Evolutionary conservation across 192 early-diverging fungal species (phyloP).

Genomic region (Gigaspora rosea): DNA sequence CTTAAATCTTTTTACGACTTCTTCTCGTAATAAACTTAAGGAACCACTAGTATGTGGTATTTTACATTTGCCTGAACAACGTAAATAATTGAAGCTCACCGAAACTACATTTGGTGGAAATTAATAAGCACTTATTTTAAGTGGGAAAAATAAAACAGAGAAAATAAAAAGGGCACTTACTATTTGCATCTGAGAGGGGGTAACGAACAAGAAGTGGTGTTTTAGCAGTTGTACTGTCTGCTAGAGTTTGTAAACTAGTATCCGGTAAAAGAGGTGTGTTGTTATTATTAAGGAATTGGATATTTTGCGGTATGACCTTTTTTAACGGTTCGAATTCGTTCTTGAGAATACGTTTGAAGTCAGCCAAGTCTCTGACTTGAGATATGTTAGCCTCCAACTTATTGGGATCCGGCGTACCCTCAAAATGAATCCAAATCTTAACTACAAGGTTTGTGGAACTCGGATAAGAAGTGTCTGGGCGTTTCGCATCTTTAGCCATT

Average conservation of each 20-base stretch:
- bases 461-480: neutral
- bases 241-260: conserved; percentile 1
- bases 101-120: conserved; percentile 25
- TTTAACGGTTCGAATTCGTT: neutral
- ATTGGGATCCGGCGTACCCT: neutral
- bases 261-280: neutral
- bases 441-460: conserved; percentile 3
- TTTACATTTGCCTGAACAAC: neutral
- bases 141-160: conserved; percentile 14
- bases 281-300: conserved; percentile 9
- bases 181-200: conserved; percentile 7
- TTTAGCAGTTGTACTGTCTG: neutral
- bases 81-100: neutral
- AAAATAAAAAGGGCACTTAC: conserved; percentile 24
- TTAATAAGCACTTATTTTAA: conserved; percentile 29
- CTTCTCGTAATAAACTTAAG: neutral
- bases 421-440: conserved; percentile 22
- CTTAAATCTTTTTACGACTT: neutral
- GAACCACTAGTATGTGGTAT: conserved; percentile 29
- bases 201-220: conserved; percentile 19
- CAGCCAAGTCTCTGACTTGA: neutral
- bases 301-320: conserved; percentile 1
- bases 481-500: neutral
- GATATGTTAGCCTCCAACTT: conserved; percentile 16
- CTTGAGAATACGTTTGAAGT: conserved; percentile 4